Evolutionary conservation across 345 rosid species (phyloP).

Genomic region (Sonneratia alba): DNA sequence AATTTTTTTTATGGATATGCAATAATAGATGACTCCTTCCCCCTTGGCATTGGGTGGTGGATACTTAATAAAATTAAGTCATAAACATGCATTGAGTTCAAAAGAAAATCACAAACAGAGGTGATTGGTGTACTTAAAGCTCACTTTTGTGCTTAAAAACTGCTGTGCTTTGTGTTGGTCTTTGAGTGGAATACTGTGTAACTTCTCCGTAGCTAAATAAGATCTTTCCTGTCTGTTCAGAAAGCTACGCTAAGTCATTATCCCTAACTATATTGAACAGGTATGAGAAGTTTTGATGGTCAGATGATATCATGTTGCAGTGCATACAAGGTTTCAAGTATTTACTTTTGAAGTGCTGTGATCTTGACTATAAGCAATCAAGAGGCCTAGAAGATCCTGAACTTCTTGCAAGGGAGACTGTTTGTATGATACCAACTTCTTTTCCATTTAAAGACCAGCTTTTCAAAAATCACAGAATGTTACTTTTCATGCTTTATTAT

Average conservation of each 20-base stretch:
- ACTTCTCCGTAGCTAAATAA: neutral
- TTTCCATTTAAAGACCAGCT: neutral
- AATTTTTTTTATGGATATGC: neutral
- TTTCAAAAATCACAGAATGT: neutral
- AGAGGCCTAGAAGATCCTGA: slow-evolving; percentile 94
- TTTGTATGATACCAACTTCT: slow-evolving; percentile 47
- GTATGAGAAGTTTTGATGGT: slow-evolving; percentile 69
- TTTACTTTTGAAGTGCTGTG: slow-evolving; percentile 59
- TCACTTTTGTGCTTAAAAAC: neutral
- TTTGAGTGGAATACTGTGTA: neutral
- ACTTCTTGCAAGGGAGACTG: slow-evolving; percentile 90
- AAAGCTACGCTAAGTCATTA: slow-evolving; percentile 3
- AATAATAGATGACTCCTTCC: neutral
- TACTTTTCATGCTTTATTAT: neutral
- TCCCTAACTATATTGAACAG: slow-evolving; percentile 25
- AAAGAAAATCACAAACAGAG: no score
- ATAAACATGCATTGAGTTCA: no score
- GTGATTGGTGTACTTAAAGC: neutral
- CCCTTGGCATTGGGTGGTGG: neutral
- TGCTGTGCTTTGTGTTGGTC: neutral
- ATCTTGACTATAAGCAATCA: slow-evolving; percentile 64
- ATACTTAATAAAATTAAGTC: neutral
- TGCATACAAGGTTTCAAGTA: slow-evolving; percentile 68
- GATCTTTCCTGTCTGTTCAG: neutral
- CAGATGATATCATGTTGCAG: slow-evolving; percentile 73